These are phyloP conservation scores for Cynanchum wilfordii DNA, from an alignment of 257 asterid species.

Conservation along the genomic window DNA sequence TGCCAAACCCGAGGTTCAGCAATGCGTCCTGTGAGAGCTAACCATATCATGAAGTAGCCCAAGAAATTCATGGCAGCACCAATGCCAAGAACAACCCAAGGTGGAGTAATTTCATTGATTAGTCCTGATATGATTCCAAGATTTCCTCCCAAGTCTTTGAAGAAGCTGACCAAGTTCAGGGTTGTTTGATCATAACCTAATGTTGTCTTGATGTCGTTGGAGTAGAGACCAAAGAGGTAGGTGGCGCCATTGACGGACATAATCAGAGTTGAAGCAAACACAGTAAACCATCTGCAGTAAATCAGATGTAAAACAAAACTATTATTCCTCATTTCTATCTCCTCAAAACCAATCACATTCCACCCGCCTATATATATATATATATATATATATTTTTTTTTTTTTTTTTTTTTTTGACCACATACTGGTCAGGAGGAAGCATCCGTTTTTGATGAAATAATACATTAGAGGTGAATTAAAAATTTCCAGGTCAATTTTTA, in stretches of 20 bases:
- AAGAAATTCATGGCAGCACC: constrained; percentile 45
- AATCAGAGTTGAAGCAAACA: constrained; percentile 39
- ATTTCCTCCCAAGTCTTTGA: constrained; percentile 49
- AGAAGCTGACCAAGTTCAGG: constrained; percentile 43
- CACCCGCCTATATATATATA: not conserved
- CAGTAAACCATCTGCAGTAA: constrained; percentile 46
- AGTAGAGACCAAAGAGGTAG: constrained; percentile 48
- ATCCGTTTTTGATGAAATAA: too few species aligned
- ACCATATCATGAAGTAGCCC: constrained; percentile 59
- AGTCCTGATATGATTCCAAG: constrained; percentile 46
- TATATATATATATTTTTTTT: too few species aligned
- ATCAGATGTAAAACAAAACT: constrained; percentile 23
- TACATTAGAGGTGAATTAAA: too few species aligned
- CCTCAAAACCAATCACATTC: not conserved
- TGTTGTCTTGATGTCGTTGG: constrained; percentile 37
- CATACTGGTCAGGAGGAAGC: not conserved
- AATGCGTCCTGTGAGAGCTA: constrained; percentile 30
- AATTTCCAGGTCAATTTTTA: not conserved
- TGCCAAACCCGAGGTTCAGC: constrained; percentile 40
- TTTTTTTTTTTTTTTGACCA: not conserved
- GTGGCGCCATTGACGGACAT: constrained; percentile 49
- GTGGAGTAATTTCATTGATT: constrained; percentile 40
- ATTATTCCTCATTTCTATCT: not conserved
- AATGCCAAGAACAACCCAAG: constrained; percentile 40
- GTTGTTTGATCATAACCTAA: constrained; percentile 50